Percentiles rank a stretch among this genome's conserved stretches.
Evolutionary conservation across 2,329 filamentous ascomycete genomes (phyloP).

Genomic region (Ophiostoma tasmaniense): DNA sequence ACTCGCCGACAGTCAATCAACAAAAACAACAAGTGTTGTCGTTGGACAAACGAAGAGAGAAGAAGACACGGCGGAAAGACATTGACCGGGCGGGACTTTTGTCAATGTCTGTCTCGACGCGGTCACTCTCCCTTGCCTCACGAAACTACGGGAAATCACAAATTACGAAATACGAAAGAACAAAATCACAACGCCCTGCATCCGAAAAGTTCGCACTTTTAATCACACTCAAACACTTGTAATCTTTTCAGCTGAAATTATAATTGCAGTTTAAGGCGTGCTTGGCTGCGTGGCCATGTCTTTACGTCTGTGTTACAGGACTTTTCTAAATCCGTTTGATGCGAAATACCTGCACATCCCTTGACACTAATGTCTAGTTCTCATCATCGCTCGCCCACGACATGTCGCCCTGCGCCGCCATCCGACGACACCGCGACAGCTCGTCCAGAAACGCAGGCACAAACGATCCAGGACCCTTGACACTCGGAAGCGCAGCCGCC

Average conservation of each 20-base stretch:
- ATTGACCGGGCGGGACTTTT: neutral
- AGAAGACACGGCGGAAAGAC: neutral
- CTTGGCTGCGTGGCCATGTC: neutral
- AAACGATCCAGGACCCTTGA: slow-evolving; percentile 77
- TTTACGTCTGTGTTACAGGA: neutral
- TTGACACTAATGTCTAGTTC: neutral
- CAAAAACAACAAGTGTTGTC: neutral
- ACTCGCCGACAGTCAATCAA: no score
- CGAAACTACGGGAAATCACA: neutral
- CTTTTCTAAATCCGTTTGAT: neutral
- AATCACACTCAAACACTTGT: neutral
- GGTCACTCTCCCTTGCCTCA: neutral
- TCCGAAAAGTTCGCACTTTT: neutral
- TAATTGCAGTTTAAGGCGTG: neutral
- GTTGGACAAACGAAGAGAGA: neutral
- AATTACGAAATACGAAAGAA: neutral
- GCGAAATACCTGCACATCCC: neutral
- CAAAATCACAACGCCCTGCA: neutral
- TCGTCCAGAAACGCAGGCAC: slow-evolving; percentile 78
- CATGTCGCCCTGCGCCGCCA: slow-evolving; percentile 17
- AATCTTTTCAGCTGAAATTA: neutral
- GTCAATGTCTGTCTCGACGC: neutral
- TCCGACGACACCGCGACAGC: slow-evolving; percentile 35
- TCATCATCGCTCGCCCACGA: slow-evolving; percentile 14
- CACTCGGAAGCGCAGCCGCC: slow-evolving; percentile 54